phyloP scores from a whole-genome alignment of 148 eudicot genomes.

The Rhododendron griersonianum region DNA sequence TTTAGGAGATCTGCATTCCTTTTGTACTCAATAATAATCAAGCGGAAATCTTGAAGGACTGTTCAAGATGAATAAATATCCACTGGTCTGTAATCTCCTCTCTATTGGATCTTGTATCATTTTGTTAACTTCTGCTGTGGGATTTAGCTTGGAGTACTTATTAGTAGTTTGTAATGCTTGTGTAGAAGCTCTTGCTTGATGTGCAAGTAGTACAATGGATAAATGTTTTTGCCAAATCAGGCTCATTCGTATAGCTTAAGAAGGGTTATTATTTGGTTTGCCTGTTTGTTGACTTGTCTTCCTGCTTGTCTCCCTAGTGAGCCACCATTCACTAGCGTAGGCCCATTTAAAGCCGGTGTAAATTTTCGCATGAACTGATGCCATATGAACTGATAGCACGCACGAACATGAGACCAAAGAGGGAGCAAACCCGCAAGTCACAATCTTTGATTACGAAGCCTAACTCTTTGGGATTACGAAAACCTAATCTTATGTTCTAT shows the following conservation, averaged over 20 bases:
- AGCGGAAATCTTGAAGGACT: not conserved
- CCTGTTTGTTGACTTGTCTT: not conserved
- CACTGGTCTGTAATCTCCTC: not conserved
- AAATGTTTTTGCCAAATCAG: not conserved
- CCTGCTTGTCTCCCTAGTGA: not conserved
- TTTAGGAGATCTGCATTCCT: not conserved
- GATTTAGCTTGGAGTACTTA: not conserved
- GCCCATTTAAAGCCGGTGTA: too few relatives aligned
- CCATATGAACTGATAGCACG: too few relatives aligned
- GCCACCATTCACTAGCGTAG: too few relatives aligned
- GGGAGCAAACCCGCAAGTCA: too few relatives aligned
- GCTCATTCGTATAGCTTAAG: not conserved
- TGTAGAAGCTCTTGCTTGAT: too few relatives aligned
- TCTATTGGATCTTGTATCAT: not conserved
- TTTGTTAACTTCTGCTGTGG: not conserved
- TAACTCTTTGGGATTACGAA: too few relatives aligned
- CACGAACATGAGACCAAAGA: too few relatives aligned
- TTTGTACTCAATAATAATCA: not conserved
- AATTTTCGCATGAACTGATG: too few relatives aligned
- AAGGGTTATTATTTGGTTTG: not conserved
- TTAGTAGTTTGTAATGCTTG: too few relatives aligned
- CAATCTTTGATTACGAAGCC: too few relatives aligned
- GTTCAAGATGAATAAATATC: not conserved
- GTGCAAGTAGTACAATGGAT: not conserved
- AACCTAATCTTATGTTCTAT: too few relatives aligned